Conservation (phyloP, 164 flowering plant species). For the Stephania japonica region DNA sequence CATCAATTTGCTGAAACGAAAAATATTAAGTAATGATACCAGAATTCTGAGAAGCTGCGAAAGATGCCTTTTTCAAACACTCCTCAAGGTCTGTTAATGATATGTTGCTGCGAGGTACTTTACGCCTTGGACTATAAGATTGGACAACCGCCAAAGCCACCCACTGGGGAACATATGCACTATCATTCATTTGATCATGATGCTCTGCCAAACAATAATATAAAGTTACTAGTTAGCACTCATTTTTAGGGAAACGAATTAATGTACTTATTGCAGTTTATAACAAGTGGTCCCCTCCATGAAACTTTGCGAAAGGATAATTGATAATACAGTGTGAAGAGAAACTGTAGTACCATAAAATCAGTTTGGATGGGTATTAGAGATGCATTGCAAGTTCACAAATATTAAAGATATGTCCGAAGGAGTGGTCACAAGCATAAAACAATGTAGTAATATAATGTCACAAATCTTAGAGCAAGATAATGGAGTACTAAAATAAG, state of each 20-base stretch:
- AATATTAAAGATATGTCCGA: too few relatives aligned
- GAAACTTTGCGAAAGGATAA: too few relatives aligned
- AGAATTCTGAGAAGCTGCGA: constrained; percentile 65
- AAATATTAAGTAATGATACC: not conserved
- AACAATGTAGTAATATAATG: too few relatives aligned
- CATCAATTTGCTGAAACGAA: not conserved
- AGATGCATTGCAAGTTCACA: too few relatives aligned
- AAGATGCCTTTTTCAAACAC: constrained; percentile 71
- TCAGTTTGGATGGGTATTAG: too few relatives aligned
- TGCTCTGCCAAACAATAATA: constrained; percentile 37
- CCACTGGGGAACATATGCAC: constrained; percentile 39
- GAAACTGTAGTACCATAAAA: too few relatives aligned
- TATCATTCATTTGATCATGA: constrained; percentile 16
- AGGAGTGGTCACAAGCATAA: too few relatives aligned
- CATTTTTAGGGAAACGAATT: constrained; percentile 35
- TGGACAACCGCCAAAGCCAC: constrained; percentile 91
- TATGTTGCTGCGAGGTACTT: constrained; percentile 73
- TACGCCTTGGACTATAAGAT: constrained; percentile 77
- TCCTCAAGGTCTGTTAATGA: constrained; percentile 68
- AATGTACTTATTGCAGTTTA: too few relatives aligned
- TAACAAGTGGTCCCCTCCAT: too few relatives aligned
- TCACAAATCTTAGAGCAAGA: too few relatives aligned
- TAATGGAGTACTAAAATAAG: too few relatives aligned
- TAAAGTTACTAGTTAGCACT: constrained; percentile 34
- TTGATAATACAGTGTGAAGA: too few relatives aligned